A percentile compares a stretch with the other conserved stretches of the same genome.
phyloP scores from a whole-genome alignment of 1,139 yeast species.

The Hyphopichia khmerensis region DNA sequence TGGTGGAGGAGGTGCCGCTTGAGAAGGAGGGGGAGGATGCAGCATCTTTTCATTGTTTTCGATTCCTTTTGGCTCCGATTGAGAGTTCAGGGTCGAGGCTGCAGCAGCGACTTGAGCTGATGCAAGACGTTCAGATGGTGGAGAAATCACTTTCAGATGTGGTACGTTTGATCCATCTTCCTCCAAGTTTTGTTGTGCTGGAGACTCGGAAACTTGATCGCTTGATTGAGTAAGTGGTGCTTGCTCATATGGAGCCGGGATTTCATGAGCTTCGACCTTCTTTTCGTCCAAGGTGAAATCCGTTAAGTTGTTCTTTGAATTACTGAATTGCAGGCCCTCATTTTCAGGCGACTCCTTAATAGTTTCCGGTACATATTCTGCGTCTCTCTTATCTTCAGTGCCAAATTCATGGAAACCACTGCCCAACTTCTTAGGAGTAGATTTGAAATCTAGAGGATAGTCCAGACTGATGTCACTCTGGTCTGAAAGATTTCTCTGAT shows the following conservation, averaged over 20 bases:
- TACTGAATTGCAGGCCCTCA: background rate
- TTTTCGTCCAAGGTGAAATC: background rate
- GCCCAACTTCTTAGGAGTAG: conserved; percentile 15
- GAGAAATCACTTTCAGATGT: no score
- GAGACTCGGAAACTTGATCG: background rate
- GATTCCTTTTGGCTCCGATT: no score
- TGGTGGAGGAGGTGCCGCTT: conserved; percentile 8
- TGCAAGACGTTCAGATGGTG: no score
- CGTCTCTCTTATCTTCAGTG: background rate
- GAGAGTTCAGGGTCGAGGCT: no score
- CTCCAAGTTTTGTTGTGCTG: conserved; percentile 7
- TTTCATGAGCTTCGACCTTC: background rate
- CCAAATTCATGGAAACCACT: background rate
- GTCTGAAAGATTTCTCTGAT: conserved; percentile 26
- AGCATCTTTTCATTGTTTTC: no score
- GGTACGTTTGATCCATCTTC: no score
- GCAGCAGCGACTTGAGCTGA: no score
- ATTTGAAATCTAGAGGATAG: conserved; percentile 28
- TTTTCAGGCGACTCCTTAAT: conserved; percentile 15
- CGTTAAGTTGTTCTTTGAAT: background rate
- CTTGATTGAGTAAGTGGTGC: conserved; percentile 3
- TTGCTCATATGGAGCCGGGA: background rate
- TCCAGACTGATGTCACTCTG: conserved; percentile 36
- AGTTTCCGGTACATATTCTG: conserved; percentile 7
- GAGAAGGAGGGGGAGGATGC: conserved; percentile 3